Evolutionary conservation across 2,329 filamentous ascomycete genomes (phyloP), one percentile per base, ranked within the genome.

Genomic region (Fusarium denticulatum): DNA sequence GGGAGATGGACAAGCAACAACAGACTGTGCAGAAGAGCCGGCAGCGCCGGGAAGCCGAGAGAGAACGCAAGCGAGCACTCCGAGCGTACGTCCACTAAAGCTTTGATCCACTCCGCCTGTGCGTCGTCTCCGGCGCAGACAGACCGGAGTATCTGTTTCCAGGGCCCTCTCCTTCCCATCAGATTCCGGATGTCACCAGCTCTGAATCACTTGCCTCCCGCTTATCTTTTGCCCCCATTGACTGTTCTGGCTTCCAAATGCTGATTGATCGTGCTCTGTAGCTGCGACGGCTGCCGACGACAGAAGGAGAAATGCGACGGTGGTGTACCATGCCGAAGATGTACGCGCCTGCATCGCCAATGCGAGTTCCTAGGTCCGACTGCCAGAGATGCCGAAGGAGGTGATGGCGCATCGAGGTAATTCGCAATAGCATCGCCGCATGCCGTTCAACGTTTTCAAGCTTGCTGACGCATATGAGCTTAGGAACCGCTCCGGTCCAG

Each of bases 231-330:
- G 34, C 40, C 13, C n/a, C 24, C 45, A 42, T 58, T 47, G 24
- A 36, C 36, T 45, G 24, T 26, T 7, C 20, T 30, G 11, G 16
- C n/a, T 57, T 20, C 7, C 14, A 28, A 32, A 50, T 65, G 58
- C 72, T 75, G 39, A 75, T 39, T 65, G 24, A n/a, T 22, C 26
- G 34, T 34, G n/a, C 49, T 37, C 39, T 53, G 37, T 53, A 88
- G 87, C 66, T 89, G 87, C 75, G 86, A 88, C 76, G 85, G 85
- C 59, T 89, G 87, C 77, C 86, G 87, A 66, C 83, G 86, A 69
- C 83, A 87, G 64, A 89, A 89, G 76, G 87, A 89, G 77, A 88
- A 88, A 79, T 89, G 87, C 74, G 86, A 88, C 73, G 87, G 87
- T 52, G 87, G 87, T 56, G 82, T 87, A 24, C 87, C 87, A 5